These are phyloP conservation scores for Lagenaria siceraria DNA, from an alignment of 306 rosid genomes.

Conservation along the genomic window DNA sequence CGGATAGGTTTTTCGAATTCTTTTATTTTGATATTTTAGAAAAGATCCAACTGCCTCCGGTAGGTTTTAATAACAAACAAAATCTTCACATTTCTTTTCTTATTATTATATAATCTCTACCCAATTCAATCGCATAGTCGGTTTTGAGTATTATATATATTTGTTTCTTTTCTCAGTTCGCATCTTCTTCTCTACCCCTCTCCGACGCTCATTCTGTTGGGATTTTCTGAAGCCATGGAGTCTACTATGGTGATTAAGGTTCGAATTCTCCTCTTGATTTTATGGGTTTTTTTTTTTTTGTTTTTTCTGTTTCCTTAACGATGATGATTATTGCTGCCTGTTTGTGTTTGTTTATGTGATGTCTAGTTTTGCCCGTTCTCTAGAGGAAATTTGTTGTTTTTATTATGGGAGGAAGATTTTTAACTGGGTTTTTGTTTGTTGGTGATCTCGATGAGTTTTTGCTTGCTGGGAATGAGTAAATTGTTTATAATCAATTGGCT, in stretches of 20 bases:
- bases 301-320: not conserved
- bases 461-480: not conserved
- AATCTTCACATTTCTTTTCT: not conserved
- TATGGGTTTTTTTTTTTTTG: not conserved
- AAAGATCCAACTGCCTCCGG: not conserved
- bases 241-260: slow-evolving; percentile 71
- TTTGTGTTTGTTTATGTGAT: not conserved
- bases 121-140: not conserved
- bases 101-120: not conserved
- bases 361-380: not conserved
- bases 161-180: not conserved
- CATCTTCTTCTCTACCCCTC: not conserved
- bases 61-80: not conserved
- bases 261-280: slow-evolving; percentile 12
- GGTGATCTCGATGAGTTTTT: not conserved
- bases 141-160: not conserved
- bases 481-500: not conserved
- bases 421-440: not conserved
- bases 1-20: not conserved
- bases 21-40: not conserved
- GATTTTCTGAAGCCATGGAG: slow-evolving; percentile 32
- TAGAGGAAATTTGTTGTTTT: not conserved
- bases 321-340: not conserved
- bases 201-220: slow-evolving; percentile 14
- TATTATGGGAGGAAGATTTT: not conserved